Evolutionary conservation across 2,329 filamentous ascomycete genomes (phyloP).

Genomic region (Aspergillus eucalypticola): DNA sequence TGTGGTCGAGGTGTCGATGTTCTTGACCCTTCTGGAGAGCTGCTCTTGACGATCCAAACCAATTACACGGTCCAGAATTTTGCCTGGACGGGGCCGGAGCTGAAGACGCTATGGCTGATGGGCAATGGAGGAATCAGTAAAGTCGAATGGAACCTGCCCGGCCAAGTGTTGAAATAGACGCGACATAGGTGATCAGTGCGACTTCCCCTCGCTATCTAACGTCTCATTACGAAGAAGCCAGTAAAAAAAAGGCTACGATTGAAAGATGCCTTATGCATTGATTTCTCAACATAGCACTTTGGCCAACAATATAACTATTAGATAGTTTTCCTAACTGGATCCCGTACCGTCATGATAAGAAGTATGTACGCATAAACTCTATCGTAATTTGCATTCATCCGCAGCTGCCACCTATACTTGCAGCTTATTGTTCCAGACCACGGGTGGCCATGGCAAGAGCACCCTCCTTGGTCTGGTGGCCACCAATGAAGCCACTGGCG

Average conservation of each 20-base stretch:
- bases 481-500: constrained; percentile 92
- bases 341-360: background rate
- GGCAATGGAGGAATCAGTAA: constrained; percentile 42
- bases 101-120: constrained; percentile 45
- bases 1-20: constrained; percentile 45
- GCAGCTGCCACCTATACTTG: too few relatives aligned
- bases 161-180: constrained; percentile 28
- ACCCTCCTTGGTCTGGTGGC: constrained; percentile 88
- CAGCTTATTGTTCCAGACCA: constrained; percentile 33
- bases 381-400: background rate
- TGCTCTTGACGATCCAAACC: constrained; percentile 45
- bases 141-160: constrained; percentile 41
- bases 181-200: background rate
- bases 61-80: constrained; percentile 49
- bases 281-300: background rate
- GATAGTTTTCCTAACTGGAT: background rate
- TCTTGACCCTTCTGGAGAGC: constrained; percentile 38
- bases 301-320: background rate
- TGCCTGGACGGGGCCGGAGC: constrained; percentile 43
- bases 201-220: background rate
- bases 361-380: background rate
- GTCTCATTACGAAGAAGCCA: background rate
- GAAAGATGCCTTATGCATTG: background rate
- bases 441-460: constrained; percentile 74
- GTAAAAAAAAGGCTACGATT: background rate